Base-by-base conservation (phyloP, 2,329 filamentous ascomycete species). In the Aspergillus ochraceus region DNA sequence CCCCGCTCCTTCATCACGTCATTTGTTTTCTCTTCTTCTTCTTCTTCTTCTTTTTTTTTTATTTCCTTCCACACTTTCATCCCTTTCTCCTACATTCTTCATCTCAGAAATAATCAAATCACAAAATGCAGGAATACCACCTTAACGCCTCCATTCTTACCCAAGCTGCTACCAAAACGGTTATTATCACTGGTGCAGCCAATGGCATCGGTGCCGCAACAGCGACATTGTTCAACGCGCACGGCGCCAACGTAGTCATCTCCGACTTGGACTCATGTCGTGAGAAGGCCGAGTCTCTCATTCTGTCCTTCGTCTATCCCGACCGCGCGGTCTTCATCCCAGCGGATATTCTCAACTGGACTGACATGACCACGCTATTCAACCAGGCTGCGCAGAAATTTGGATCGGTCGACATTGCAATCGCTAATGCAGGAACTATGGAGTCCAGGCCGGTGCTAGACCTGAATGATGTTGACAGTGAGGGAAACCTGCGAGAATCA, bases 401-500 rank as follows among this genome's bases (percentile, higher is more conserved):
- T 52, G 72, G 75, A 3, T 58, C 69, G 4, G 61, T 80, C 1
- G 75, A 80, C 59, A 69, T 79, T 17, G 76, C 79, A 2, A 65
- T 80, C 19, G 77, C 76, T 32, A 80, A 80, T 62, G 77, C 78
- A 8, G 79, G 77, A 4, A 70, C 77, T 52, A 80, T 79, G 58
- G 67, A 70, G 36, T 61, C 61, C 3, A 52, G 46, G 4, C 29
- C 61, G 2, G 64, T 71, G 1, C 51, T 75, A 2, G 65, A 74
- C 54, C 20, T 74, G 39, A 60, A 68, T 1, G 49, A 62, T n/a
- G 36, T 70, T 4, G 70, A 73, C 59, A 62, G 55, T 3, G 47
- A 63, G 10, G 64, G 64, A 2, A 55, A 61, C n/a, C 58, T 67
- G 14, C 51, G 20, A 4, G 70, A 71, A 57, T 65, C 61, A 20